Evolutionary conservation across 2,329 filamentous ascomycete genomes (phyloP).

Genomic region (Claviceps maximensis): DNA sequence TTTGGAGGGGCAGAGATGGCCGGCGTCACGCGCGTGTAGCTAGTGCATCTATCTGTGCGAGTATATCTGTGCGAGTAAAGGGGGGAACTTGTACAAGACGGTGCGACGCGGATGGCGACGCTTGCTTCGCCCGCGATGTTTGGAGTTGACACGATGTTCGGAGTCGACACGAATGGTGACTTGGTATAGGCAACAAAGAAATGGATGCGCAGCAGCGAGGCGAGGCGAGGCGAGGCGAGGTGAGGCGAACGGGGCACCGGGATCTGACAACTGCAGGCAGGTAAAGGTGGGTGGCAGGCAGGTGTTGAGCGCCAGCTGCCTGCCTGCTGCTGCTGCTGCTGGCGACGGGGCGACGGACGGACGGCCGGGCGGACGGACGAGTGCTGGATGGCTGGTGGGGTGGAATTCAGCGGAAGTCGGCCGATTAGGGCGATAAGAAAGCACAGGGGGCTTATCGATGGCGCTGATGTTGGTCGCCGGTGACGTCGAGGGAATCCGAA

Average conservation of each 20-base stretch:
- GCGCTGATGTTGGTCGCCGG: neutral
- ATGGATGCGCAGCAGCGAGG: neutral
- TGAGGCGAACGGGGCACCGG: no score
- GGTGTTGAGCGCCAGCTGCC: neutral
- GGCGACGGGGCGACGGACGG: no score
- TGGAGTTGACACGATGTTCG: neutral
- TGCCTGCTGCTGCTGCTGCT: no score
- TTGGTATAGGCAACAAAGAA: neutral
- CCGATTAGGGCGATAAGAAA: neutral
- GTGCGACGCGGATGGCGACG: neutral
- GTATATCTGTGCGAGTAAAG: neutral
- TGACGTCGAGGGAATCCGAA: neutral
- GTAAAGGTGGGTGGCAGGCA: no score
- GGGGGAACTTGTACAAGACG: neutral
- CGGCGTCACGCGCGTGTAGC: slow-evolving; percentile 1
- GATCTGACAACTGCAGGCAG: neutral
- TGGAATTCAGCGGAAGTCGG: neutral
- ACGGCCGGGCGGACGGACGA: neutral
- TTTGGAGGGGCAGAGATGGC: slow-evolving; percentile 2
- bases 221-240: no score
- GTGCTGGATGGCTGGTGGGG: neutral
- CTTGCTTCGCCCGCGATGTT: neutral
- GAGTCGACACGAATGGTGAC: neutral
- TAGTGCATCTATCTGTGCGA: no score
- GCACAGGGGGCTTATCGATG: neutral